Evolutionary conservation across 2,329 filamentous ascomycete genomes (phyloP).

Genomic region (Spiromastix sp.): DNA sequence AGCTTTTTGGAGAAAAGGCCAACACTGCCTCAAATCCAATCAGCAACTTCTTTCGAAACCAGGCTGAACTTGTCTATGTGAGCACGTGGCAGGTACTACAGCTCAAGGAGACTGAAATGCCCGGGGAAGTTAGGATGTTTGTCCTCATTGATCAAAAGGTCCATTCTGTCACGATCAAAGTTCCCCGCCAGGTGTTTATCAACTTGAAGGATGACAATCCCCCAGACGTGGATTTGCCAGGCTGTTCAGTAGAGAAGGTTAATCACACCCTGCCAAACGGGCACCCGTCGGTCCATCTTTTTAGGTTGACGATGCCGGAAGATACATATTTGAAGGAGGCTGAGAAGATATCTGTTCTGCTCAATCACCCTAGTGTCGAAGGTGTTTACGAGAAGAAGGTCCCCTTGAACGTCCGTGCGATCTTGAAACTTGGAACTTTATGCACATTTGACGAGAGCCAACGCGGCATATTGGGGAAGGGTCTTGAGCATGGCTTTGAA

Average conservation of each 20-base stretch:
- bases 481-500: conserved; percentile 89
- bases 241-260: conserved; percentile 84
- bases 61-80: conserved; percentile 80
- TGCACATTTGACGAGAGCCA: conserved; percentile 92
- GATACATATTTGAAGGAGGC: conserved; percentile 76
- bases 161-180: conserved; percentile 76
- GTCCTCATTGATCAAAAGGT: conserved; percentile 91
- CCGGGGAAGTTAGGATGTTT: conserved; percentile 78
- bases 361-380: conserved; percentile 89
- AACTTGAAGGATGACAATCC: conserved; percentile 82
- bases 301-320: conserved; percentile 85
- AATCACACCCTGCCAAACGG: conserved; percentile 90
- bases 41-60: conserved; percentile 73
- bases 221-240: conserved; percentile 76
- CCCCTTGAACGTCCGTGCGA: conserved; percentile 72
- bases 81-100: conserved; percentile 94
- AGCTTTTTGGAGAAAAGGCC: conserved; percentile 82
- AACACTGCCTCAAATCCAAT: conserved; percentile 50
- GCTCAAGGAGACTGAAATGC: conserved; percentile 67
- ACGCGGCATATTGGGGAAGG: conserved; percentile 80
- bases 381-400: conserved; percentile 95
- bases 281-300: conserved; percentile 84
- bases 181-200: conserved; percentile 80
- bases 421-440: conserved; percentile 79
- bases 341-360: conserved; percentile 69